Percentiles rank a stretch among this genome's conserved stretches.
Evolutionary conservation across 176 grass and related monocot species (phyloP).

Genomic region (Aegilops speltoides): DNA sequence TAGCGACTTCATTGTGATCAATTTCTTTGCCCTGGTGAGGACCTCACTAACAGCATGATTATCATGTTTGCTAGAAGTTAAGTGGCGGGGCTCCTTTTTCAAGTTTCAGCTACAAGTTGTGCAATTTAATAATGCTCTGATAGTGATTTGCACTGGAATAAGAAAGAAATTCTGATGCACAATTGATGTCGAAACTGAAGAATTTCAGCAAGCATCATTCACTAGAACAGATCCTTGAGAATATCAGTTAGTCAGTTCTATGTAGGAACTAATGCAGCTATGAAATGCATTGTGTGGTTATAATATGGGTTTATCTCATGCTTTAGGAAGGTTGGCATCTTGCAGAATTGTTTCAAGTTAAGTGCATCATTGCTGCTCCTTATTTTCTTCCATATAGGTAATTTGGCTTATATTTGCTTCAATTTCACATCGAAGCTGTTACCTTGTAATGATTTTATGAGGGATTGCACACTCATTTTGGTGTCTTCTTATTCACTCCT

Average conservation of each 20-base stretch:
- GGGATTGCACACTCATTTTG: conserved; percentile 8
- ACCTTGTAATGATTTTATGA: neutral
- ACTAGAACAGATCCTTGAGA: neutral
- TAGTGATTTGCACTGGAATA: neutral
- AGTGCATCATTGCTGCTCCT: conserved; percentile 73
- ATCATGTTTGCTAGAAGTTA: neutral
- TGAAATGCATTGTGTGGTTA: neutral
- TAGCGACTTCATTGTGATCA: conserved; percentile 72
- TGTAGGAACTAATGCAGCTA: neutral
- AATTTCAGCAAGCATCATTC: neutral
- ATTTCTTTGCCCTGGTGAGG: conserved; percentile 89
- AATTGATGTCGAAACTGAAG: neutral
- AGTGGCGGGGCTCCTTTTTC: neutral
- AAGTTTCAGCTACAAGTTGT: neutral
- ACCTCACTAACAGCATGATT: neutral
- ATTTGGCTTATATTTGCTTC: conserved; percentile 17
- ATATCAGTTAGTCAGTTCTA: neutral
- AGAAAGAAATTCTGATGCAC: neutral
- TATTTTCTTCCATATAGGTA: conserved; percentile 97
- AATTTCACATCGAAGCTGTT: neutral
- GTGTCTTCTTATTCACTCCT: neutral
- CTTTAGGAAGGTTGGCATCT: conserved; percentile 97
- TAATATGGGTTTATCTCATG: conserved; percentile 32
- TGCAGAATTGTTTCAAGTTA: conserved; percentile 83
- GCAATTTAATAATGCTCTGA: neutral